A percentile compares a stretch with the other conserved stretches of the same genome.
These are phyloP conservation scores for Penicillium roqueforti DNA, from an alignment of 495 filamentous ascomycete species.

Conservation along the genomic window DNA sequence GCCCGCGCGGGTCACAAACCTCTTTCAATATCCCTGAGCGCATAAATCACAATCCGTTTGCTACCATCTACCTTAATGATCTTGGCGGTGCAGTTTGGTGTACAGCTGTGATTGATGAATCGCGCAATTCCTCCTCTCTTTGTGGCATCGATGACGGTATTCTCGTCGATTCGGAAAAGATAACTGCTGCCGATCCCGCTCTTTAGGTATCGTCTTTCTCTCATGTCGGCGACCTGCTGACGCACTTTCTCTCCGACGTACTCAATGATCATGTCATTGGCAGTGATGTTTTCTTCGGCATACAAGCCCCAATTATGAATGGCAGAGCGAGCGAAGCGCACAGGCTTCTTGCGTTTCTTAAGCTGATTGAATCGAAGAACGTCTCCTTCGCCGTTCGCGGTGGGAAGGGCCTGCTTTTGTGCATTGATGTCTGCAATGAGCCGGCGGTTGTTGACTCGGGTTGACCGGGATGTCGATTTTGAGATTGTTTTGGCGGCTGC, in stretches of 20 bases:
- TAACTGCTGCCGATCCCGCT: conserved; percentile 97
- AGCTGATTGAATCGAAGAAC: conserved; percentile 97
- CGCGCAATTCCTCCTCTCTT: conserved; percentile 97
- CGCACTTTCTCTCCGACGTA: conserved; percentile 98
- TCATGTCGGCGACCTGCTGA: conserved; percentile 92
- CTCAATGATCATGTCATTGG: conserved; percentile 99
- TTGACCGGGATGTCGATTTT: conserved; percentile 76
- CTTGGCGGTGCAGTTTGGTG: conserved; percentile 97
- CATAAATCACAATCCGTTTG: conserved; percentile 98
- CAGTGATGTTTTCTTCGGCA: conserved; percentile 92
- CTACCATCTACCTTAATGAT: conserved; percentile 99
- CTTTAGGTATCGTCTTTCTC: conserved; percentile 86
- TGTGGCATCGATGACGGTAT: conserved; percentile 94
- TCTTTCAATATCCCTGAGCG: conserved; percentile 86
- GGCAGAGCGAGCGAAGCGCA: conserved; percentile 94
- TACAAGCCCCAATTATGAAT: conserved; percentile 99
- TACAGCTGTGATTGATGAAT: conserved; percentile 99
- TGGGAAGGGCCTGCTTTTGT: conserved; percentile 78
- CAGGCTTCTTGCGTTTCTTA: conserved; percentile 98
- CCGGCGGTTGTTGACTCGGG: conserved; percentile 90
- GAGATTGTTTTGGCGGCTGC: conserved; percentile 74
- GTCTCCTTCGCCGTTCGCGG: conserved; percentile 67
- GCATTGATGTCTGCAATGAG: conserved; percentile 91
- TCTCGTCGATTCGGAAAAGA: conserved; percentile 96
- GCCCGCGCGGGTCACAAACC: conserved; percentile 56